These are phyloP conservation scores for Gigaspora rosea DNA, from an alignment of 192 early-diverging fungal species.

Conservation along the genomic window DNA sequence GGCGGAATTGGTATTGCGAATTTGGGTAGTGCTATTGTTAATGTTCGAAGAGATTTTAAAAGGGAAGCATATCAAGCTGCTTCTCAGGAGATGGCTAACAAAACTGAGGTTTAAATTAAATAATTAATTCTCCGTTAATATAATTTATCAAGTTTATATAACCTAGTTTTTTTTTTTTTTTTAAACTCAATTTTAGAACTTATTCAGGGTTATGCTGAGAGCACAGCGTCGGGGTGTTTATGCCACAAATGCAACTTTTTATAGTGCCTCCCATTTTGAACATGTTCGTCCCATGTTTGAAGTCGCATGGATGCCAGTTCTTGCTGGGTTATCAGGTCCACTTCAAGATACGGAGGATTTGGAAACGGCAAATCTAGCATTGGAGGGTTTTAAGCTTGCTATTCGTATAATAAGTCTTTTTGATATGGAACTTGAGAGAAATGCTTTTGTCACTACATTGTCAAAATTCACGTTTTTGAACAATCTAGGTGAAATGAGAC, in stretches of 20 bases:
- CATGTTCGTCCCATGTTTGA: slow-evolving; percentile 94
- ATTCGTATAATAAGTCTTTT: slow-evolving; percentile 84
- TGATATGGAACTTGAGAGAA: slow-evolving; percentile 85
- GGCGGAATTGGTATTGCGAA: slow-evolving; percentile 45
- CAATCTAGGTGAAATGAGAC: slow-evolving; percentile 81
- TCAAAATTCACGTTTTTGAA: slow-evolving; percentile 85
- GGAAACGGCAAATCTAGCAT: slow-evolving; percentile 67
- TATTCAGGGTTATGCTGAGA: slow-evolving; percentile 63
- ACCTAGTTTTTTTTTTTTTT: neutral
- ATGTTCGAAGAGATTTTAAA: slow-evolving; percentile 44
- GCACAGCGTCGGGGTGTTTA: slow-evolving; percentile 49
- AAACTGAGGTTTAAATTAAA: slow-evolving; percentile 57
- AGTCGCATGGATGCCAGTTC: slow-evolving; percentile 83
- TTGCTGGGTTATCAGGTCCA: slow-evolving; percentile 80
- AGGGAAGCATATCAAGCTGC: slow-evolving; percentile 63
- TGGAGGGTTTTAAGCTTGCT: slow-evolving; percentile 77
- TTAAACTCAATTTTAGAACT: slow-evolving; percentile 22
- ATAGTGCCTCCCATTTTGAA: slow-evolving; percentile 76
- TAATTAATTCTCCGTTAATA: neutral
- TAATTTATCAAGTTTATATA: neutral
- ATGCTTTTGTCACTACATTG: slow-evolving; percentile 90
- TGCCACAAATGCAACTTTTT: slow-evolving; percentile 54
- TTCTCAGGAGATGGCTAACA: slow-evolving; percentile 67
- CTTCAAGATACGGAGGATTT: slow-evolving; percentile 82
- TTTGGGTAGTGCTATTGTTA: slow-evolving; percentile 45